Conservation (phyloP, 2,329 filamentous ascomycete species). For the Diplodia intermedia region DNA sequence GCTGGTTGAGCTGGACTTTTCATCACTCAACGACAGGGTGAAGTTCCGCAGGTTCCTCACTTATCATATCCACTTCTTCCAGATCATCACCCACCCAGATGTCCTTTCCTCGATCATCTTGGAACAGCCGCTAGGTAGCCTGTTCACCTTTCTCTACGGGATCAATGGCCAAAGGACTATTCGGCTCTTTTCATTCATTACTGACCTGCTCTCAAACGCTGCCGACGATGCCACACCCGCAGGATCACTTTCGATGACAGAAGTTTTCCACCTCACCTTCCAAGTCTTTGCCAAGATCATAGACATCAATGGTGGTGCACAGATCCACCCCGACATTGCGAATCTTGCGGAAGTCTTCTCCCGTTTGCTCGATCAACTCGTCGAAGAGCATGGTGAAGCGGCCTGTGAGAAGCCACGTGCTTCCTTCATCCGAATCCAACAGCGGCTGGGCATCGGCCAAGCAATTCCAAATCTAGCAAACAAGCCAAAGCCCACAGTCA, state of each 20-base stretch:
- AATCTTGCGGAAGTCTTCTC: conserved; percentile 26
- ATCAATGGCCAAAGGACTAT: conserved; percentile 42
- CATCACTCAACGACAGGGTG: neutral
- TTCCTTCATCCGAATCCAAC: conserved; percentile 13
- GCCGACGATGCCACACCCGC: neutral
- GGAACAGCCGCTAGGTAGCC: conserved; percentile 44
- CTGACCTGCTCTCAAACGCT: conserved; percentile 33
- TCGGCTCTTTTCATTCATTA: conserved; percentile 43
- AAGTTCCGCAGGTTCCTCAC: conserved; percentile 2
- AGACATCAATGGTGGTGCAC: conserved; percentile 36
- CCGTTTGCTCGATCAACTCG: neutral
- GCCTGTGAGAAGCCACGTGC: neutral
- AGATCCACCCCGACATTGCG: conserved; percentile 38
- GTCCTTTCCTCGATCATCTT: conserved; percentile 46
- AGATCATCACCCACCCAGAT: conserved; percentile 44
- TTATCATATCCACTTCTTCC: conserved; percentile 36
- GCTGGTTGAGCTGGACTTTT: conserved; percentile 30
- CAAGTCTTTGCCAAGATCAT: conserved; percentile 38
- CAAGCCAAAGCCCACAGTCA: neutral
- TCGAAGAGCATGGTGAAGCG: neutral
- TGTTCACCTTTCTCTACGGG: conserved; percentile 49
- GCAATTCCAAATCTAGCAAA: neutral
- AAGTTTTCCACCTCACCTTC: conserved; percentile 34
- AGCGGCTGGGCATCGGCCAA: conserved; percentile 26
- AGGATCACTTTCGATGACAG: neutral